Conservation (phyloP, 306 rosid species). For the Gynostemma pentaphyllum region DNA sequence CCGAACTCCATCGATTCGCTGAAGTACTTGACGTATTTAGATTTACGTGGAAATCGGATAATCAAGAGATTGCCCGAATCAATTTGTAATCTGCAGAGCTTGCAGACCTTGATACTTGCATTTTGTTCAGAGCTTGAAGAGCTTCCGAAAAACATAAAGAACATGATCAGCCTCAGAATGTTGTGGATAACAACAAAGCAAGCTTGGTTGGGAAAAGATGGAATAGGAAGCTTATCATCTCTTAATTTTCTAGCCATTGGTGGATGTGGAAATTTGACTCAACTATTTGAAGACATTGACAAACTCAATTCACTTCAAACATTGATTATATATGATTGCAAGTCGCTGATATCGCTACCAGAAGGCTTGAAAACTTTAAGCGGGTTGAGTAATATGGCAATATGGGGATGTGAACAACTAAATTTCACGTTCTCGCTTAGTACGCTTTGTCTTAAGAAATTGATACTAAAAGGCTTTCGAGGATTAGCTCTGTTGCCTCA, state of each 20-base stretch:
- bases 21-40: constrained; percentile 6
- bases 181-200: neutral
- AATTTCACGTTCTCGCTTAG: neutral
- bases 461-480: constrained; percentile 1
- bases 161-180: constrained; percentile 13
- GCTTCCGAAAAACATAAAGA: constrained; percentile 13
- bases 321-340: neutral
- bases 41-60: neutral
- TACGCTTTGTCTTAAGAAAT: neutral
- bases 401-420: neutral
- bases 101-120: constrained; percentile 5
- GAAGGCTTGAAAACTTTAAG: neutral
- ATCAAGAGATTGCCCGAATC: constrained; percentile 11
- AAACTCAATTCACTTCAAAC: neutral
- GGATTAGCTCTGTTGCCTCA: neutral
- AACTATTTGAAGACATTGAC: constrained; percentile 3
- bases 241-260: constrained; percentile 1
- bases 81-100: constrained; percentile 8
- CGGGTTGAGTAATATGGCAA: neutral
- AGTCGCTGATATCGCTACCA: neutral
- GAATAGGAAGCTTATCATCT: neutral
- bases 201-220: neutral
- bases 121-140: constrained; percentile 1
- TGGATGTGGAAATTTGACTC: neutral
- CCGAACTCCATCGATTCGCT: constrained; percentile 6